phyloP scores from a whole-genome alignment of 169 alveolate genomes.

The Babesia bovis region DNA sequence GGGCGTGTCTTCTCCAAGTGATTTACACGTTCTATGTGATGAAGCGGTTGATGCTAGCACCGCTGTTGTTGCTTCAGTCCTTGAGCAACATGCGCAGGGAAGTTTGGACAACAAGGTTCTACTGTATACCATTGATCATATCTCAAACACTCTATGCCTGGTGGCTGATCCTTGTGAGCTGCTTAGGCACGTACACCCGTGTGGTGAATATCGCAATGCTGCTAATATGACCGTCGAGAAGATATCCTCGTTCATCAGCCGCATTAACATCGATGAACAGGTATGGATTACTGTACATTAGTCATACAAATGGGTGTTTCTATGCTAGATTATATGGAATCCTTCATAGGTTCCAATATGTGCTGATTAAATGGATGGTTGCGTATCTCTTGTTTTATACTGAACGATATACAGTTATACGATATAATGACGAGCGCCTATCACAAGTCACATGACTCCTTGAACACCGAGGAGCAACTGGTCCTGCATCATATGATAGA shows the following conservation, averaged over 20 bases:
- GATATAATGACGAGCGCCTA: conserved; percentile 53
- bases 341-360: background rate
- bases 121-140: conserved; percentile 69
- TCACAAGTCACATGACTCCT: background rate
- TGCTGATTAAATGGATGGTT: no score
- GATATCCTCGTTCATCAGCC: conserved; percentile 64
- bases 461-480: conserved; percentile 65
- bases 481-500: conserved; percentile 74
- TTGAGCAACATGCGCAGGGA: background rate
- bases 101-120: conserved; percentile 18
- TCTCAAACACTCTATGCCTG: conserved; percentile 72
- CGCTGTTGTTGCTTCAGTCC: conserved; percentile 5
- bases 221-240: conserved; percentile 72
- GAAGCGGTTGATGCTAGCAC: conserved; percentile 25
- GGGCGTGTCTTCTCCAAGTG: conserved; percentile 17
- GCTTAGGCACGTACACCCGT: conserved; percentile 70
- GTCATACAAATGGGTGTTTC: background rate
- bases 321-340: background rate
- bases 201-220: conserved; percentile 60
- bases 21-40: conserved; percentile 17
- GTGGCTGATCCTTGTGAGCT: conserved; percentile 77
- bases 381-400: no score
- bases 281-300: background rate
- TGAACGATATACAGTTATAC: conserved; percentile 65
- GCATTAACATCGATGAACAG: conserved; percentile 67